Conservation (phyloP, 495 filamentous ascomycete species). For the Lichenothelia convexa region DNA sequence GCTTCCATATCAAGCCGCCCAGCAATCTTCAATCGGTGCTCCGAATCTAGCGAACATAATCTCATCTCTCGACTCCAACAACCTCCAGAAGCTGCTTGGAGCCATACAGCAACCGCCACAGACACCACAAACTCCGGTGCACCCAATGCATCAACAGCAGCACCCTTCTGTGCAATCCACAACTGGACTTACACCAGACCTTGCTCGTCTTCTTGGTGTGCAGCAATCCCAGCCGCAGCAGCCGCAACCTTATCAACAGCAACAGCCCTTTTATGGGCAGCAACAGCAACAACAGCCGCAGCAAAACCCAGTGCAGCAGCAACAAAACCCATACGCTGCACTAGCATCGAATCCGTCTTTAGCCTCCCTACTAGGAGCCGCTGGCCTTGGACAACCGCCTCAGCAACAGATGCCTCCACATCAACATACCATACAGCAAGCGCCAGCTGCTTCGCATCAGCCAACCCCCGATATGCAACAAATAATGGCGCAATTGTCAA, state of each 20-base stretch:
- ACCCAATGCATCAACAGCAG: slow-evolving; percentile 26
- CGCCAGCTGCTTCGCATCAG: slow-evolving; percentile 11
- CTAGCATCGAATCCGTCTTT: slow-evolving; percentile 1
- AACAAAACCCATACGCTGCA: background rate
- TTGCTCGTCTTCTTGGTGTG: slow-evolving; percentile 41
- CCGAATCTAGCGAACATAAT: slow-evolving; percentile 38
- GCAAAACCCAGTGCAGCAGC: slow-evolving; percentile 3
- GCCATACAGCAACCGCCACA: slow-evolving; percentile 29
- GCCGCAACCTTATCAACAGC: slow-evolving; percentile 20
- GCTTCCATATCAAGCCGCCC: too few species aligned
- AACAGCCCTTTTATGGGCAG: slow-evolving; percentile 14
- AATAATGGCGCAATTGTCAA: slow-evolving; percentile 8
- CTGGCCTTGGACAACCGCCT: too few species aligned
- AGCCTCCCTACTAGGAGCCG: slow-evolving; percentile 1
- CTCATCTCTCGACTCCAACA: slow-evolving; percentile 47
- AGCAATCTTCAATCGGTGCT: too few species aligned
- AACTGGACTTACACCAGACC: slow-evolving; percentile 30
- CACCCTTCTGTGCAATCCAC: slow-evolving; percentile 22
- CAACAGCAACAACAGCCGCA: slow-evolving; percentile 15
- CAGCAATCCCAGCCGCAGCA: slow-evolving; percentile 21
- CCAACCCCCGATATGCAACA: slow-evolving; percentile 21
- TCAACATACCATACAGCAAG: slow-evolving; percentile 4
- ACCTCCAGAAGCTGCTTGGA: slow-evolving; percentile 54
- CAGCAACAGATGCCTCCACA: too few species aligned
- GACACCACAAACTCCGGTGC: slow-evolving; percentile 19